Evolutionary conservation across 1,284 basidiomycete species (phyloP), one percentile per base, ranked within the genome.

Genomic region (Tilletiaria anomala): DNA sequence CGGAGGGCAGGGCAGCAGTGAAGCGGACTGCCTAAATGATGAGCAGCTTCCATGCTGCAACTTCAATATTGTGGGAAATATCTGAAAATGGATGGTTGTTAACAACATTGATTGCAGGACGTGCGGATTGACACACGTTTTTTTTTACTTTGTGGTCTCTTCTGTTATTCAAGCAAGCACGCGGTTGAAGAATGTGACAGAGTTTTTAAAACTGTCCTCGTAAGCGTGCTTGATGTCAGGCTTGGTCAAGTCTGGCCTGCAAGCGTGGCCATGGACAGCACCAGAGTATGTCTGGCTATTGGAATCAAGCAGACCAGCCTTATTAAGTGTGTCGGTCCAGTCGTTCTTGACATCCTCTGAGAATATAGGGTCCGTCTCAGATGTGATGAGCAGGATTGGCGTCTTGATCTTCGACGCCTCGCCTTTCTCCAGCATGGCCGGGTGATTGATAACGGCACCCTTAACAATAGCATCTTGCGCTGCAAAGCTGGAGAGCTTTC

Each of bases 191-290:
- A 29, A 29, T n/a, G 26, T n/a, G n/a, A 29, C n/a, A n/a, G 10
- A 8, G 8, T 29, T n/a, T n/a, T 8, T n/a, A 8, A n/a, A 8
- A 8, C 10, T n/a, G 10, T 8, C 8, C 37, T 49, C 26, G 23
- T 37, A 43, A 10, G 39, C 46, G 17, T 29, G 35, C 29, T 47
- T 43, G 34, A 47, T 38, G 21, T 49, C 32, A 3, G 39, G 20
- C 19, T 48, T 37, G 19, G 38, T 24, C 10, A 47, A 20, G 24
- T 43, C 35, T 18, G 47, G 47, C 10, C 47, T 40, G 17, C 20
- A 37, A n/a, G 40, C 45, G 35, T 43, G 44, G 32, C 47, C 47
- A 31, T 49, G 47, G 18, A 48, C 47, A 15, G 47, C 43, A 23
- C 40, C 40, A 3, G 39, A 35, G 45, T 47, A 49, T 15, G 32